A percentile compares a stretch with the other conserved stretches of the same genome.
Evolutionary conservation across 768 basidiomycete genomes (phyloP).

Genomic region (Russula lepida): DNA sequence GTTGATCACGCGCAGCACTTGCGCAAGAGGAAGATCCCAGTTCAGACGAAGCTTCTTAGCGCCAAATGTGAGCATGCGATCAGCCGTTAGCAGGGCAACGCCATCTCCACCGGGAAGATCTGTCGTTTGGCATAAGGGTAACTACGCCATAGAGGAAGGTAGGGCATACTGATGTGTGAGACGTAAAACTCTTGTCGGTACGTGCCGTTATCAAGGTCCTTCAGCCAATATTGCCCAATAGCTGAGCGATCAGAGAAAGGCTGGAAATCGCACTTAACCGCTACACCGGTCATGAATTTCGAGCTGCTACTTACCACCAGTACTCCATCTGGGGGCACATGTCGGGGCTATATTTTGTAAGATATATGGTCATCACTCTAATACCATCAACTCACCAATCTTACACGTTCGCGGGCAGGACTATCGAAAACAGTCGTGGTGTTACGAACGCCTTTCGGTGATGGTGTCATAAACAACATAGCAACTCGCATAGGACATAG

Average conservation of each 20-base stretch:
- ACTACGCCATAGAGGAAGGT: background rate
- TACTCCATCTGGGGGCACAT: constrained; percentile 80
- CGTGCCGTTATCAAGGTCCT: constrained; percentile 82
- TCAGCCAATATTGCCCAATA: constrained; percentile 94
- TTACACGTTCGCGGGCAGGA: constrained; percentile 76
- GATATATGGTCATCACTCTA: constrained; percentile 2
- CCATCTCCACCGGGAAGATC: constrained; percentile 76
- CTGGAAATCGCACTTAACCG: constrained; percentile 32
- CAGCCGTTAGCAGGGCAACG: constrained; percentile 70
- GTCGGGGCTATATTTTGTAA: constrained; percentile 53
- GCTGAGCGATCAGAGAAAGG: constrained; percentile 88
- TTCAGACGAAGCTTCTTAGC: constrained; percentile 75
- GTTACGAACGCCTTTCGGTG: constrained; percentile 75
- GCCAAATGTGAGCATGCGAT: constrained; percentile 75
- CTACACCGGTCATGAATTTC: background rate
- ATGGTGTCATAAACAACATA: background rate
- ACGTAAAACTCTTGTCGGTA: constrained; percentile 82
- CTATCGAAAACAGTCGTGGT: constrained; percentile 98
- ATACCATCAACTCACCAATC: constrained; percentile 45
- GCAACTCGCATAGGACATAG: background rate
- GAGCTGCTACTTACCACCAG: constrained; percentile 50
- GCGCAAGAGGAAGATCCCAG: constrained; percentile 86
- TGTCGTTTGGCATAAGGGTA: constrained; percentile 25
- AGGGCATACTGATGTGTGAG: constrained; percentile 74
- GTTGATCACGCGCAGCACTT: constrained; percentile 79